These are phyloP conservation scores for Amyloporia xantha DNA, from an alignment of 768 basidiomycete genomes.

Conservation along the genomic window DNA sequence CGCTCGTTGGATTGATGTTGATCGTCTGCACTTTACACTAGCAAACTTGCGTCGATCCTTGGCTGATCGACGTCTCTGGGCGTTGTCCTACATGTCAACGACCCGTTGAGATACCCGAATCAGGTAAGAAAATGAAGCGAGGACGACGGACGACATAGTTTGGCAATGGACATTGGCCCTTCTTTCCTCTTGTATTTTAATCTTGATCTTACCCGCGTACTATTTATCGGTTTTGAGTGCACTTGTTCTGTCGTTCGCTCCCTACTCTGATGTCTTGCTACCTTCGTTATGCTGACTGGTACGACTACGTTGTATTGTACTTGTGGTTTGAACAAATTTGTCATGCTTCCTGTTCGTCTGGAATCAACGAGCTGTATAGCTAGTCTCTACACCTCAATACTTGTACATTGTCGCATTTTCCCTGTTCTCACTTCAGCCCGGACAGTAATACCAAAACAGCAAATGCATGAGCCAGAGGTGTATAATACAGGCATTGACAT, in stretches of 20 bases:
- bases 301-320: neutral
- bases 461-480: too few species aligned
- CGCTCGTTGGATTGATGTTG: constrained; percentile 1
- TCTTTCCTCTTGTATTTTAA: neutral
- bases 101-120: constrained; percentile 45
- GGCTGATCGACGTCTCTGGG: constrained; percentile 80
- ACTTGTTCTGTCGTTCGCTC: neutral
- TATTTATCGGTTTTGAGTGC: neutral
- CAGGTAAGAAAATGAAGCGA: constrained; percentile 14
- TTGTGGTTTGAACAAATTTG: neutral
- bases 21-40: constrained; percentile 22
- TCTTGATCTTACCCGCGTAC: neutral
- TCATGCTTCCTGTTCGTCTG: too few species aligned
- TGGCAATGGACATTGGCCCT: neutral
- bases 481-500: too few species aligned
- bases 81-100: constrained; percentile 86
- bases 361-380: too few species aligned
- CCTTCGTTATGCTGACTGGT: neutral
- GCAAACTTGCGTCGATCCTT: constrained; percentile 89
- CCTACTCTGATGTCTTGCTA: neutral
- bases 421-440: too few species aligned
- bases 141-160: constrained; percentile 3
- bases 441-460: too few species aligned
- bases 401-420: too few species aligned
- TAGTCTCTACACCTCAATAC: too few species aligned